Conservation (phyloP, 495 filamentous ascomycete species). For the Penicillium odoratum region DNA sequence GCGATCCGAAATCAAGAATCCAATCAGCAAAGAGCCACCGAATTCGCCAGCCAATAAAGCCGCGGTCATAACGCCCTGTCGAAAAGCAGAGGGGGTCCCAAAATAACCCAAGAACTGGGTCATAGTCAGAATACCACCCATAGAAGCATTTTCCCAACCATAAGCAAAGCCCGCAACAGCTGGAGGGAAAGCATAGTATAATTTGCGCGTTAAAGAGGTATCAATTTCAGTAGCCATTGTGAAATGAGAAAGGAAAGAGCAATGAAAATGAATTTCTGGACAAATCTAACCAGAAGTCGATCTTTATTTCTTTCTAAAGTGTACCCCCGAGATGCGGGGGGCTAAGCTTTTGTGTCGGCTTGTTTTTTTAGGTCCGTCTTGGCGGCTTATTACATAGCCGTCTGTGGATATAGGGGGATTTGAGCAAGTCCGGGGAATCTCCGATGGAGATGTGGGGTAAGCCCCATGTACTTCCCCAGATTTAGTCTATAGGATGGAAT, state of each 20-base stretch:
- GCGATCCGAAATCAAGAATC: constrained; percentile 1
- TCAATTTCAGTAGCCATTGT: constrained; percentile 3
- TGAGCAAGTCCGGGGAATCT: background rate
- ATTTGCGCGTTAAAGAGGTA: background rate
- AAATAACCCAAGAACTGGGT: constrained; percentile 5
- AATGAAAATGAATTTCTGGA: background rate
- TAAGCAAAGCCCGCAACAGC: constrained; percentile 2
- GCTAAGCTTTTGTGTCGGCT: constrained; percentile 5
- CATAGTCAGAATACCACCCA: constrained; percentile 4
- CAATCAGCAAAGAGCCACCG: background rate
- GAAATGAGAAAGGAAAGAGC: background rate
- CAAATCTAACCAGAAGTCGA: no score
- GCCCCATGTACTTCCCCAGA: background rate
- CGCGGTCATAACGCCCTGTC: constrained; percentile 3
- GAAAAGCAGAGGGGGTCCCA: constrained; percentile 1
- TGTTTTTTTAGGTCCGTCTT: constrained; percentile 3
- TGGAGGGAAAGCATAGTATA: constrained; percentile 2
- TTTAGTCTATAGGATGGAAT: background rate
- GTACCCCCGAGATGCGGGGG: background rate
- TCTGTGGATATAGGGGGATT: background rate
- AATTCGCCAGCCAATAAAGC: constrained; percentile 1
- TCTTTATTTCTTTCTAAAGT: background rate
- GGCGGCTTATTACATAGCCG: constrained; percentile 5
- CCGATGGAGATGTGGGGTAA: background rate
- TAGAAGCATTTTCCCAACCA: constrained; percentile 5